Percentiles rank a stretch among this genome's conserved stretches.
These are phyloP conservation scores for Aspergillus ruber DNA, from an alignment of 2,329 filamentous ascomycete genomes.

Conservation along the genomic window DNA sequence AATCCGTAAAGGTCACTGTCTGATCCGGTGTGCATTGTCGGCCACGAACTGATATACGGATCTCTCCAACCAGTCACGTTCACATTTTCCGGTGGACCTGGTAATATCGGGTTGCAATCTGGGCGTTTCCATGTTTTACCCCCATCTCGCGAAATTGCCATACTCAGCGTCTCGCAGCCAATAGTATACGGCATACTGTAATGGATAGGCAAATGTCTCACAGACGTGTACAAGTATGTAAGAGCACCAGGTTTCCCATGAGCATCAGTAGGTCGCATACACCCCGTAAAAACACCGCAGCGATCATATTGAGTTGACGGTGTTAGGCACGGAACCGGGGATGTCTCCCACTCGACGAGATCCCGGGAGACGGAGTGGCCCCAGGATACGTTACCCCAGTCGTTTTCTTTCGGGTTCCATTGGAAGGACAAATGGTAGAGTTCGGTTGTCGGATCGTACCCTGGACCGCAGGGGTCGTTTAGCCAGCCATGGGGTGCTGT, in stretches of 20 bases:
- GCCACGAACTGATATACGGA: constrained; percentile 31
- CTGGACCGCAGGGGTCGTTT: constrained; percentile 40
- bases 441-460: constrained; percentile 33
- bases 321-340: constrained; percentile 20
- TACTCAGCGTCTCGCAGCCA: constrained; percentile 32
- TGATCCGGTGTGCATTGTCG: constrained; percentile 13
- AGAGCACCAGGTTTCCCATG: constrained; percentile 21
- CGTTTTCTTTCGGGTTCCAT: constrained; percentile 37
- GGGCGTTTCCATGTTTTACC: constrained; percentile 33
- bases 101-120: constrained; percentile 33
- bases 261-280: constrained; percentile 24
- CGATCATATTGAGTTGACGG: constrained; percentile 33
- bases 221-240: constrained; percentile 37
- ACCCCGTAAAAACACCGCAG: constrained; percentile 39
- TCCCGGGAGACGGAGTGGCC: constrained; percentile 34
- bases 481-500: constrained; percentile 35
- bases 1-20: constrained; percentile 38
- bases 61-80: constrained; percentile 40
- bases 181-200: constrained; percentile 32
- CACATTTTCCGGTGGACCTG: constrained; percentile 25
- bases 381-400: constrained; percentile 41
- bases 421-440: constrained; percentile 40
- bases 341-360: constrained; percentile 33
- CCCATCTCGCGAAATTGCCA: constrained; percentile 33
- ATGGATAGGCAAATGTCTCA: constrained; percentile 35